Percentiles rank a stretch among this genome's conserved stretches.
Conservation (phyloP, 441 rosid genomes). For the Geranium incanum region DNA sequence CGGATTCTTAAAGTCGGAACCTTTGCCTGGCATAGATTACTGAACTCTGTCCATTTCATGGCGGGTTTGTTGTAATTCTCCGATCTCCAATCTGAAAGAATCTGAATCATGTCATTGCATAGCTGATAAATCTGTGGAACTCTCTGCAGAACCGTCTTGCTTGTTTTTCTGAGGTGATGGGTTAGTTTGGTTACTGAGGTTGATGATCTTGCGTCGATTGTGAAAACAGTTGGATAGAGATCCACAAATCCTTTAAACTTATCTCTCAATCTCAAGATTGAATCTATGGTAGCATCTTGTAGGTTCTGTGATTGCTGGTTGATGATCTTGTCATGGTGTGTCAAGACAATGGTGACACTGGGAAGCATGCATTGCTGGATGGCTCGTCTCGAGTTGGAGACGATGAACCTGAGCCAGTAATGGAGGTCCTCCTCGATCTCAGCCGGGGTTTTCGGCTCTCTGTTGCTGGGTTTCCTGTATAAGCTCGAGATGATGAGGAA, state of each 20-base stretch:
- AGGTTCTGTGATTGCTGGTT: conserved; percentile 53
- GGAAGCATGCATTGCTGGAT: conserved; percentile 78
- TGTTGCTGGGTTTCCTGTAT: conserved; percentile 70
- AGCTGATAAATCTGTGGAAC: conserved; percentile 85
- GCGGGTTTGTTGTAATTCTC: conserved; percentile 68
- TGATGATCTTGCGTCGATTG: conserved; percentile 82
- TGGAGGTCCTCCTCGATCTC: conserved; percentile 84
- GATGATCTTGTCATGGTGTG: conserved; percentile 63
- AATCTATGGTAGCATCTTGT: conserved; percentile 39
- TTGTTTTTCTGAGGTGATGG: conserved; percentile 58
- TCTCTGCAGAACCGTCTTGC: conserved; percentile 68
- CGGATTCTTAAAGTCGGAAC: conserved; percentile 69
- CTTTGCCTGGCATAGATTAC: conserved; percentile 74
- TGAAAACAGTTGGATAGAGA: conserved; percentile 71
- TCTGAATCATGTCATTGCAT: conserved; percentile 65
- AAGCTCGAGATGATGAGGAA: conserved; percentile 75
- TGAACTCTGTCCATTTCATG: conserved; percentile 85
- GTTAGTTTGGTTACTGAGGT: conserved; percentile 70
- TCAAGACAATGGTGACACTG: conserved; percentile 67
- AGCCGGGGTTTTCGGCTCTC: conserved; percentile 64
- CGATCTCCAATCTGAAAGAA: conserved; percentile 79
- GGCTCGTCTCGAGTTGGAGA: conserved; percentile 73
- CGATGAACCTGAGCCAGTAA: conserved; percentile 85
- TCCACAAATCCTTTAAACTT: conserved; percentile 72
- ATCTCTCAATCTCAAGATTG: conserved; percentile 56